A percentile compares a stretch with the other conserved stretches of the same genome.
phyloP scores from a whole-genome alignment of 148 eudicot genomes.

The Camellia japonica region DNA sequence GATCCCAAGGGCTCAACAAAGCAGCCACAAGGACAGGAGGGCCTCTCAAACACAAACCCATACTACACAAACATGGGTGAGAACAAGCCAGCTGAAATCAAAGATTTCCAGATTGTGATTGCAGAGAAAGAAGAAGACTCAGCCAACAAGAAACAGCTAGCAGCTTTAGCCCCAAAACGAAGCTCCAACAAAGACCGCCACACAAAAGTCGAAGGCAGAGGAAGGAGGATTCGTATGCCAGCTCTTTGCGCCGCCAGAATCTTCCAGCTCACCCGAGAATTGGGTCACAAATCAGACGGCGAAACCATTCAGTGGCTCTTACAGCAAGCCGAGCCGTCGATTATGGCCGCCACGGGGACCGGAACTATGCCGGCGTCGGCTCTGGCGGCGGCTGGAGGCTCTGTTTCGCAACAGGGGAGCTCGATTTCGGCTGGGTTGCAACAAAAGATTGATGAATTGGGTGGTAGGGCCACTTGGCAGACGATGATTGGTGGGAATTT shows the following conservation, averaged over 20 bases:
- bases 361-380: conserved; percentile 71
- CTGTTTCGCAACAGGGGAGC: conserved; percentile 40
- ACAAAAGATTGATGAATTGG: conserved; percentile 32
- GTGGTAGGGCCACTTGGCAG: conserved; percentile 33
- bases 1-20: conserved; percentile 62
- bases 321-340: conserved; percentile 68
- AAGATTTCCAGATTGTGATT: conserved; percentile 42
- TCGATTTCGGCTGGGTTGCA: conserved; percentile 50
- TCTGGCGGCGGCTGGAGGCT: conserved; percentile 36
- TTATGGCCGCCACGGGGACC: conserved; percentile 68
- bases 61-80: conserved; percentile 21
- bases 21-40: conserved; percentile 14
- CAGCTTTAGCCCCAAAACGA: conserved; percentile 49
- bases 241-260: conserved; percentile 77
- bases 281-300: conserved; percentile 79
- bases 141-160: conserved; percentile 22
- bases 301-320: conserved; percentile 82
- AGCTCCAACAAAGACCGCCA: conserved; percentile 72
- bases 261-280: conserved; percentile 70
- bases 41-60: not conserved
- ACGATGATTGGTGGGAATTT: conserved; percentile 35
- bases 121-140: conserved; percentile 37
- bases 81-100: conserved; percentile 38
- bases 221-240: conserved; percentile 74
- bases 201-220: conserved; percentile 82